These are phyloP conservation scores for Fagopyrum esculentum DNA, from an alignment of 148 eudicot genomes.

Conservation along the genomic window DNA sequence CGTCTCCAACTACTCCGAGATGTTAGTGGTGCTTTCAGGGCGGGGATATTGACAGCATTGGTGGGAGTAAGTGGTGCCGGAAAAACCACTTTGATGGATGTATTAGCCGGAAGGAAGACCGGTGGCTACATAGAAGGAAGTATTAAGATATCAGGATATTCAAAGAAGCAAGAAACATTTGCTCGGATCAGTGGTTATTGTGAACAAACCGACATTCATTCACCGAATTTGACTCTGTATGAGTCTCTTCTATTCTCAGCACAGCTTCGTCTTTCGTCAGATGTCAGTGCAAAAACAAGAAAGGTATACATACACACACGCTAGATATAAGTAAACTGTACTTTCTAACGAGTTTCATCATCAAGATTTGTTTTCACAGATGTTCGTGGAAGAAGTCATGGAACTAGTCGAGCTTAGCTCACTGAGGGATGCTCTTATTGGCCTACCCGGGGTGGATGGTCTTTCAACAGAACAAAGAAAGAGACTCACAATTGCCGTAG, in stretches of 20 bases:
- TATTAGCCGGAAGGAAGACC: conserved; percentile 65
- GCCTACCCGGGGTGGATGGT: conserved; percentile 66
- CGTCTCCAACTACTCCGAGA: conserved; percentile 54
- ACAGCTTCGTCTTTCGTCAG: conserved; percentile 61
- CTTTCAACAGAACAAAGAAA: conserved; percentile 78
- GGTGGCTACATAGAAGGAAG: conserved; percentile 60
- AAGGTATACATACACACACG: conserved; percentile 26
- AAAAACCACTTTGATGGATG: conserved; percentile 70
- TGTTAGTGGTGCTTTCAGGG: conserved; percentile 73
- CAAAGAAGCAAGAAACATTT: conserved; percentile 61
- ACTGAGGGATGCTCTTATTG: conserved; percentile 56
- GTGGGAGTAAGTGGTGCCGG: conserved; percentile 87
- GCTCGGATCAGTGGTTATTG: conserved; percentile 70
- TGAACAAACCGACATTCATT: conserved; percentile 73
- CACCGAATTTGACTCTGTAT: conserved; percentile 63
- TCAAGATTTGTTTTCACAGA: conserved; percentile 19
- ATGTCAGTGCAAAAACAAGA: conserved; percentile 29
- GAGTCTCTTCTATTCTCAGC: conserved; percentile 71
- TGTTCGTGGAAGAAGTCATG: conserved; percentile 70
- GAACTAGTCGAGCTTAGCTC: conserved; percentile 64
- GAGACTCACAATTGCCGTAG: conserved; percentile 72
- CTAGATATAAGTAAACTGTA: background rate
- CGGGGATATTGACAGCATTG: conserved; percentile 66
- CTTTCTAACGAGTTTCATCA: background rate
- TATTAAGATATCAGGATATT: conserved; percentile 49